Base-by-base conservation (phyloP, 768 basidiomycete genomes). In the Lactarius evosmus region DNA sequence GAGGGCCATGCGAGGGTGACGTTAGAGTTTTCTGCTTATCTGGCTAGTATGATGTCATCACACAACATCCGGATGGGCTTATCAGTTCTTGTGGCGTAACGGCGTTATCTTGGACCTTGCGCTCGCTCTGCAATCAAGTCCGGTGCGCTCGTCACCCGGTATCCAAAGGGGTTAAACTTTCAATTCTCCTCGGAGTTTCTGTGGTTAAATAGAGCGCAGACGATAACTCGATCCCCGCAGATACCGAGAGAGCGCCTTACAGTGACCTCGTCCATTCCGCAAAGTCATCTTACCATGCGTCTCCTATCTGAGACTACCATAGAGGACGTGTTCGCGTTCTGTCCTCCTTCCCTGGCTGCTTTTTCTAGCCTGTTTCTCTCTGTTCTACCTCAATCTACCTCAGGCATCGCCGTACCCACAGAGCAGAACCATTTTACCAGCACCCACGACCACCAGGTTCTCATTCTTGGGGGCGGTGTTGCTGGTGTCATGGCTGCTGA, bases 391-490 rank as follows among this genome's bases (percentile, higher is more conserved):
- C 58, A 33, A 27, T 22, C 57, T 36, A 58, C 51, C n/a, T 57
- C 63, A 19, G 46, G 56, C 22, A 46, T 62, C 30, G 46, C 38
- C 38, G 25, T 62, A 40, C 54, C 61, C 22, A 19, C 44, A 19
- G 34, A 41, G 14, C 38, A 49, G 52, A 44, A 38, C 32, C 62
- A 51, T 56, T 8, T 56, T 25, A 55, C 64, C 34, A 34, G n/a
- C 73, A 22, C 73, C 41, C 71, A 64, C 54, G 69, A 72, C 53
- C 69, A 71, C 14, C 76, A 70, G 8, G 80, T 86, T 16, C 78
- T 88, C 44, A 83, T 88, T 57, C 78, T 88, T 29, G 87, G 87
- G 5, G 86, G 85, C 34, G 87, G 87, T 9, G 80, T 88, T 44
- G 74, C 87, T 5, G 87, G 87, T 11, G 75, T 88, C 22, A 84